phyloP scores from a whole-genome alignment of 2,329 filamentous ascomycete species.

The Juglanconis juglandina region DNA sequence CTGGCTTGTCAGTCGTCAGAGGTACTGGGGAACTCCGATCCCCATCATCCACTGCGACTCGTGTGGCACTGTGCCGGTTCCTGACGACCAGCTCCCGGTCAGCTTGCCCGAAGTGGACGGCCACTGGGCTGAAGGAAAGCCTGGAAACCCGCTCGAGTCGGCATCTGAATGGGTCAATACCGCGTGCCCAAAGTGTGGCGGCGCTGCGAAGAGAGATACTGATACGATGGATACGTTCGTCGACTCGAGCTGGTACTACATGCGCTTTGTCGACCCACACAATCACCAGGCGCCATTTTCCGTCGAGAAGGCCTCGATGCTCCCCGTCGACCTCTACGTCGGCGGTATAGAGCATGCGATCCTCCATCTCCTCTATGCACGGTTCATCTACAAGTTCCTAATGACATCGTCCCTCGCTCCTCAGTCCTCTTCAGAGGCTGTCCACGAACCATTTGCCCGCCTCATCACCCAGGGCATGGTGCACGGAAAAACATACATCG shows the following conservation, averaged over 20 bases:
- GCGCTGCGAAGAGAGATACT: constrained; percentile 73
- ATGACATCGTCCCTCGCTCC: constrained; percentile 52
- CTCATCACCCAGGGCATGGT: constrained; percentile 92
- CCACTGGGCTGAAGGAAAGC: constrained; percentile 65
- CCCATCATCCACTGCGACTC: constrained; percentile 77
- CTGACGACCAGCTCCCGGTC: constrained; percentile 72
- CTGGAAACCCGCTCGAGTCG: constrained; percentile 73
- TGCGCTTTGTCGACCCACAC: constrained; percentile 71
- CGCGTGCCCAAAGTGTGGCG: constrained; percentile 69
- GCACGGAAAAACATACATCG: constrained; percentile 76
- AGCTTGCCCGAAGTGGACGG: constrained; percentile 65
- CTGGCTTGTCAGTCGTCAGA: constrained; percentile 88
- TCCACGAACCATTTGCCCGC: constrained; percentile 74
- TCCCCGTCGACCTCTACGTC: constrained; percentile 85
- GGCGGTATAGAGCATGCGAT: constrained; percentile 91
- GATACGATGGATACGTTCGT: constrained; percentile 98
- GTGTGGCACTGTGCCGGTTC: constrained; percentile 78
- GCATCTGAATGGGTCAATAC: constrained; percentile 72
- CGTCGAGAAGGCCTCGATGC: constrained; percentile 48
- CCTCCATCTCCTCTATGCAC: constrained; percentile 80
- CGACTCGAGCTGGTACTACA: constrained; percentile 91
- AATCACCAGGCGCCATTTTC: constrained; percentile 63
- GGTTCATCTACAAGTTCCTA: constrained; percentile 87
- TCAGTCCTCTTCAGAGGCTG: constrained; percentile 29
- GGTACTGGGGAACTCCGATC: constrained; percentile 89